Evolutionary conservation across 208 protist genomes (phyloP), one percentile per base, ranked within the genome.

Genomic region (Naegleria gruberi): DNA sequence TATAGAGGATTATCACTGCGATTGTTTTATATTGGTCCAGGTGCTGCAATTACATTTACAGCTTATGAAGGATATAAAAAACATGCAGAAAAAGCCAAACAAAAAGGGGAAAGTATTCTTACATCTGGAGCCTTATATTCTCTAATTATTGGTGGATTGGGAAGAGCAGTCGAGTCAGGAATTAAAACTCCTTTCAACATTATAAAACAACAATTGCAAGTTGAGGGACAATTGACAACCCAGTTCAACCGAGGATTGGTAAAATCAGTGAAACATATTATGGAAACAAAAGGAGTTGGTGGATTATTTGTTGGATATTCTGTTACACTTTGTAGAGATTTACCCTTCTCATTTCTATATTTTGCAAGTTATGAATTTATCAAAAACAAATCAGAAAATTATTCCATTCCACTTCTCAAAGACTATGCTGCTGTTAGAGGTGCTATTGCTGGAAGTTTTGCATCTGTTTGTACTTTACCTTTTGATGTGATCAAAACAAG

Each of bases 141-240:
- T 23, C 57, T 90, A 42, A 3, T 30, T 44, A 46, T 43, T 6
- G 88, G 88, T 44, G 46, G 7, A 44, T 3, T 4, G 41, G 81
- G 34, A 26, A 90, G 88, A 86, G 30, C 57, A 43, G 41, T 90
- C 0, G 88, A 44, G 6, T 73, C 51, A 73, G 74, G 37, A 3
- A 44, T 34, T 26, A 74, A 46, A 65, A 90, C 88, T 40, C 88
- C 88, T 34, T 90, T 90, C 17, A 44, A 90, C 26, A 73, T 90
- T 51, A 12, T 90, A 26, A 90, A 90, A 43, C 88, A 90, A 43
- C 88, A 90, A 44, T n/a, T 90, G 17, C 88, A 90, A 90, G 82
- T 90, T 8, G 81, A 86, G 7, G 51, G 51, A 30, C 84, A 88
- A 42, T 65, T 88, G 26, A 26, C 15, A 10, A 6, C 12, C 12